A percentile compares a stretch with the other conserved stretches of the same genome.
These are phyloP conservation scores for Condylostoma magnum DNA, from an alignment of 169 alveolate species.

Conservation along the genomic window DNA sequence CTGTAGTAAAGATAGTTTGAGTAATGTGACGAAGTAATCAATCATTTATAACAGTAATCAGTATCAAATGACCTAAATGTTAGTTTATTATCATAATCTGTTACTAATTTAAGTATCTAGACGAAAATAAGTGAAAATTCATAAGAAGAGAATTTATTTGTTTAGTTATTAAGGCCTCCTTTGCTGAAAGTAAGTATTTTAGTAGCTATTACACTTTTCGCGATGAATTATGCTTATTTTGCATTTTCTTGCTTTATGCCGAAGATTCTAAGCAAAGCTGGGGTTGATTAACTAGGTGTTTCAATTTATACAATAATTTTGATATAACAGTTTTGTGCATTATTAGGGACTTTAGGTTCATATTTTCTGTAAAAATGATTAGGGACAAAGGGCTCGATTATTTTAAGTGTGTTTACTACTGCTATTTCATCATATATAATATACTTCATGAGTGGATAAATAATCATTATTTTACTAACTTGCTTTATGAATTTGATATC, in stretches of 20 bases:
- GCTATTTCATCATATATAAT: not conserved
- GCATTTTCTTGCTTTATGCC: slow-evolving; percentile 18
- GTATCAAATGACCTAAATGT: too few species aligned
- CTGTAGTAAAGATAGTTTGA: not conserved
- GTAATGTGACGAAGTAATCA: not conserved
- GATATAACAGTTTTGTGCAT: slow-evolving; percentile 5
- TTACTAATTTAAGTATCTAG: not conserved
- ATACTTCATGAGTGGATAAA: not conserved
- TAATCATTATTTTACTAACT: not conserved
- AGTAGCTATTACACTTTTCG: too few species aligned
- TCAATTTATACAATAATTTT: not conserved
- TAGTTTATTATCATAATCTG: too few species aligned
- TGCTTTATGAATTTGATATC: not conserved
- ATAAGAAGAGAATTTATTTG: not conserved
- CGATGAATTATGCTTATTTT: too few species aligned
- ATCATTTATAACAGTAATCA: not conserved
- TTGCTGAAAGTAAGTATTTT: not conserved
- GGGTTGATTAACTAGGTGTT: too few species aligned
- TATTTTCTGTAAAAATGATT: not conserved
- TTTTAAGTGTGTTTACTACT: not conserved
- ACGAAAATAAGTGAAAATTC: not conserved
- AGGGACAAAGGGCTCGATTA: slow-evolving; percentile 8
- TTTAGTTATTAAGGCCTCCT: not conserved
- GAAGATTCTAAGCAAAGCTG: slow-evolving; percentile 6
- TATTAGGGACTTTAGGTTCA: not conserved